Conservation (phyloP, 805 yeast species). For the Yarrowia keelungensis region DNA sequence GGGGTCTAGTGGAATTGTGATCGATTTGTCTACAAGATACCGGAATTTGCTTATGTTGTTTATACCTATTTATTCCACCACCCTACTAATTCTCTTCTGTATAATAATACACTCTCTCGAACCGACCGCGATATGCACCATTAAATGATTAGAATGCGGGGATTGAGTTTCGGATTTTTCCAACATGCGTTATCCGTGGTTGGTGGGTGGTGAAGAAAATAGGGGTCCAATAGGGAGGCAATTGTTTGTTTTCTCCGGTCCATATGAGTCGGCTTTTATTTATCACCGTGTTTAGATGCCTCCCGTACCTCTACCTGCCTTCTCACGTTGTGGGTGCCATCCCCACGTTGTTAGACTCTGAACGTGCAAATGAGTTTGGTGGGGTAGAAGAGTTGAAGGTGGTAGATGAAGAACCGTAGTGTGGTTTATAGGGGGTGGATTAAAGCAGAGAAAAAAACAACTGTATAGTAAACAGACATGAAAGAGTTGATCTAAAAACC, state of each 20-base stretch:
- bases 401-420: too few species aligned
- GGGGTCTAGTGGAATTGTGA: background rate
- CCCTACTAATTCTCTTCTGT: background rate
- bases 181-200: constrained; percentile 13
- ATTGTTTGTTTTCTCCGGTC: too few species aligned
- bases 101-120: background rate
- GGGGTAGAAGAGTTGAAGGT: constrained; percentile 4
- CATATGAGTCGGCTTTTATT: too few species aligned
- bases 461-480: too few species aligned
- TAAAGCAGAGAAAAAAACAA: too few species aligned
- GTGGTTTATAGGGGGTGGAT: too few species aligned
- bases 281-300: background rate
- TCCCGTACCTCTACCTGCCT: background rate
- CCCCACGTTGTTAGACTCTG: constrained; percentile 19
- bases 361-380: constrained; percentile 31
- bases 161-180: constrained; percentile 31
- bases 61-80: too few species aligned
- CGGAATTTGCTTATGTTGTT: too few species aligned
- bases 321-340: constrained; percentile 6
- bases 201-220: background rate
- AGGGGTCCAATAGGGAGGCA: too few species aligned
- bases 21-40: too few species aligned
- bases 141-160: constrained; percentile 35
- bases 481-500: too few species aligned
- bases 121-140: background rate